Conservation (phyloP, 2,329 filamentous ascomycete species). For the Colletotrichum sp. region DNA sequence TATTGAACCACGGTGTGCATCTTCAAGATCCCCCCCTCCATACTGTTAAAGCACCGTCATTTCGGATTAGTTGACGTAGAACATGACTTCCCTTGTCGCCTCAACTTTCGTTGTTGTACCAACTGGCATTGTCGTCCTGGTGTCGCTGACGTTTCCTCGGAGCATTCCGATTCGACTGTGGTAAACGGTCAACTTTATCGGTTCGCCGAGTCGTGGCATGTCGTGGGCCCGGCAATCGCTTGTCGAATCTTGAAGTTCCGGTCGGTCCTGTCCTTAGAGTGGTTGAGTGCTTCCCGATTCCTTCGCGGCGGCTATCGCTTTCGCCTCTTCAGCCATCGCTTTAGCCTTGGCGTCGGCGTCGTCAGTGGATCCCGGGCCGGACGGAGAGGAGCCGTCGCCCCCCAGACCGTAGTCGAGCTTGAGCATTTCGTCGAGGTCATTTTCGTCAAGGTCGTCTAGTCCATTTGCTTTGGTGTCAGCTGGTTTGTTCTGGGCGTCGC, state of each 20-base stretch:
- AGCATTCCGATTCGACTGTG: not conserved
- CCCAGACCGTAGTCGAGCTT: not conserved
- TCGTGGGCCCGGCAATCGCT: not conserved
- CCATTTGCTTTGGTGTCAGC: not conserved
- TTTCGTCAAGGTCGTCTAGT: not conserved
- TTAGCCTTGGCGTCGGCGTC: constrained; percentile 13
- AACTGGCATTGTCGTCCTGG: not conserved
- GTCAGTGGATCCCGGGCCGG: not conserved
- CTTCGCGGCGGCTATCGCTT: not conserved
- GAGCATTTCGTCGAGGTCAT: not conserved
- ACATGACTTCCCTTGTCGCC: not conserved
- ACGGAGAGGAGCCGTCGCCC: not conserved
- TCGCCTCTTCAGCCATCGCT: not conserved
- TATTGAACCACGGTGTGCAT: not conserved
- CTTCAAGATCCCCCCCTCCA: not conserved
- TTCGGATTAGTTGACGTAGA: not conserved
- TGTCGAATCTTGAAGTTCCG: not conserved
- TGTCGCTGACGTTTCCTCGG: not conserved
- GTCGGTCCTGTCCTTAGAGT: not conserved
- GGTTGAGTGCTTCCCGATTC: not conserved
- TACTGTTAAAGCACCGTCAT: not conserved
- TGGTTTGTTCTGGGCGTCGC: not conserved
- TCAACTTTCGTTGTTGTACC: not conserved
- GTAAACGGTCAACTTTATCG: not conserved
- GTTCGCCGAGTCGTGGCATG: not conserved